Percentiles rank a stretch among this genome's conserved stretches.
These are phyloP conservation scores for Pyrenula aspistea DNA, from an alignment of 495 filamentous ascomycete species.

Conservation along the genomic window DNA sequence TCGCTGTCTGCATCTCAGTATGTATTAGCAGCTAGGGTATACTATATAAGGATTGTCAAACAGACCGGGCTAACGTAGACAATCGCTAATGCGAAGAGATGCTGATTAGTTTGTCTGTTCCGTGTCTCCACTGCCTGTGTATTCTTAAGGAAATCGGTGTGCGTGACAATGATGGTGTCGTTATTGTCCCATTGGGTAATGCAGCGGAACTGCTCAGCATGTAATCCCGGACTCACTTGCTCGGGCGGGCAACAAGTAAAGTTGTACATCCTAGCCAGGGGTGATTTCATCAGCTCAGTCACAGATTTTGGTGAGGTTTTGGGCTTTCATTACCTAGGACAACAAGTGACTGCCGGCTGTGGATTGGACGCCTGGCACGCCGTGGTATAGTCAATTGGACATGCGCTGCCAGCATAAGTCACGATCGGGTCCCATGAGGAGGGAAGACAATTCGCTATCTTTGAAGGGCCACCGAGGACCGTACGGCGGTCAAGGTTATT, in stretches of 20 bases:
- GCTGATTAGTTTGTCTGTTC: conserved; percentile 5
- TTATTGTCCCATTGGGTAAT: not conserved
- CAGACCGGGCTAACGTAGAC: conserved; percentile 14
- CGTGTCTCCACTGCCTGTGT: conserved; percentile 4
- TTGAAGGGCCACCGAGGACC: conserved; percentile 17
- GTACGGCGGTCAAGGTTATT: conserved; percentile 6
- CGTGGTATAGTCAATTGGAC: conserved; percentile 13
- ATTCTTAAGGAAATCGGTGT: conserved; percentile 6
- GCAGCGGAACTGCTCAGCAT: conserved; percentile 2
- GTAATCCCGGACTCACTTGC: not conserved
- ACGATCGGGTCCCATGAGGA: conserved; percentile 9
- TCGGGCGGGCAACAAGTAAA: conserved; percentile 1
- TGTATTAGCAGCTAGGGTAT: not conserved
- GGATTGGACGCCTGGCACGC: conserved; percentile 6
- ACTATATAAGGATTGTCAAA: not conserved
- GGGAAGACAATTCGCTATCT: conserved; percentile 14
- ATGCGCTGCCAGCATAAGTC: conserved; percentile 11
- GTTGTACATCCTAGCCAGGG: conserved; percentile 1
- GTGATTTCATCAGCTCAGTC: not conserved
- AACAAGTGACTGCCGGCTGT: conserved; percentile 11
- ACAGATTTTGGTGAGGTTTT: not conserved
- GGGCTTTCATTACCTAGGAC: conserved; percentile 9
- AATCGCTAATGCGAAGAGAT: conserved; percentile 14
- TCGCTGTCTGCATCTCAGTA: not conserved
- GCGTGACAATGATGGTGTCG: not conserved